Evolutionary conservation across 768 basidiomycete species (phyloP), one percentile per base, ranked within the genome.

Genomic region (Mycena sanguinolenta): DNA sequence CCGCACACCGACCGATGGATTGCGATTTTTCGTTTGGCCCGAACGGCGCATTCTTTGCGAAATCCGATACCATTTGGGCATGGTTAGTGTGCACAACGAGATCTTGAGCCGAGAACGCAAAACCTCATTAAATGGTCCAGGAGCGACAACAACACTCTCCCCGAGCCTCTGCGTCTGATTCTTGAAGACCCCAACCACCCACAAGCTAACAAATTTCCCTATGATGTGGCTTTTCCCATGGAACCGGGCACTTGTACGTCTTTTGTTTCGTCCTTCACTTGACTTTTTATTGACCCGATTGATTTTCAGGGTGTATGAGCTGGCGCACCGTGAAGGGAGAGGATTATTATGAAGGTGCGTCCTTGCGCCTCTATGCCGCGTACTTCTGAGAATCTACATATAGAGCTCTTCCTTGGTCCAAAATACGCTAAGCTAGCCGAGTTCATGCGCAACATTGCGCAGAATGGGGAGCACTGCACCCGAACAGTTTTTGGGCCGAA

Each of bases 1-100:
- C 64, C 59, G 58, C 13, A 27, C 57, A 32, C 46, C 38, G 4
- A 36, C 17, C 46, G n/a, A 72, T 72, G 71, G 67, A 73, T 53
- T 69, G 72, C 64, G 67, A 73, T 6, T 73, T 73, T 34, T 73
- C 72, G 16, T 73, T 73, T 63, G 72, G 72, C n/a, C 72, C 72
- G 2, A 69, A 73, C 44, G 64, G 60, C 17, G 67, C 72, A 3
- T 73, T 62, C 25, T 73, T 73, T 59, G 46, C 54, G 46, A 69
- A 69, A 55, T 36, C 23, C 3, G 59, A 65, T 13, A 30, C 67
- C 3, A 39, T 50, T 4, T 73, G 72, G 72, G 72, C 63, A 23
- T 73, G 72, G 71, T 73, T 13, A 39, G 71, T 59, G 71, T 54
- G 19, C 28, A 8, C 21, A 23, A 12, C n/a, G 17, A 44, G 39